Evolutionary conservation across 1,139 yeast genomes (phyloP).

Genomic region (Taphrina populina): DNA sequence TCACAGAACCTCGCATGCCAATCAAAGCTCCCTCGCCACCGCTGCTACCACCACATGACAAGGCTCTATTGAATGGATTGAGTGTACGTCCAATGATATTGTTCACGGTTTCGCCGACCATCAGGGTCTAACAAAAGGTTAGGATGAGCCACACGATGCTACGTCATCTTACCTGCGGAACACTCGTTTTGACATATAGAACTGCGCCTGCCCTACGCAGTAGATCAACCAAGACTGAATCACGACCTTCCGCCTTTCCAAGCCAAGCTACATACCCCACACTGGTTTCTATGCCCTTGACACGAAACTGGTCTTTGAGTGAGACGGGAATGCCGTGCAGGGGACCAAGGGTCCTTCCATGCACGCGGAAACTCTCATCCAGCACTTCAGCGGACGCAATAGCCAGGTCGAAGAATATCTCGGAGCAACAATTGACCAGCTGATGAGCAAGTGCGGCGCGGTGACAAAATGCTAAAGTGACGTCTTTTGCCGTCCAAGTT

Average conservation of each 20-base stretch:
- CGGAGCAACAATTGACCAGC: slow-evolving; percentile 61
- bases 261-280: slow-evolving; percentile 49
- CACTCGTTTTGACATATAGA: slow-evolving; percentile 57
- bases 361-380: slow-evolving; percentile 53
- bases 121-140: too few relatives aligned
- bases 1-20: slow-evolving; percentile 50
- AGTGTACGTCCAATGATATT: slow-evolving; percentile 49
- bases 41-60: slow-evolving; percentile 55
- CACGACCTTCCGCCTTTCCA: slow-evolving; percentile 42
- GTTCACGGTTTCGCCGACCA: slow-evolving; percentile 45
- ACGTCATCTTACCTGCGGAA: too few relatives aligned
- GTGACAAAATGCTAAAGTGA: slow-evolving; percentile 56
- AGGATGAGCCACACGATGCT: too few relatives aligned
- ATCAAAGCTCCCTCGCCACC: slow-evolving; percentile 61
- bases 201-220: slow-evolving; percentile 59
- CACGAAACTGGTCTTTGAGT: slow-evolving; percentile 68
- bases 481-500: slow-evolving; percentile 50
- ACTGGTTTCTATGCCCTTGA: slow-evolving; percentile 48
- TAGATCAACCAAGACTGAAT: slow-evolving; percentile 44
- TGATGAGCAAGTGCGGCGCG: slow-evolving; percentile 55
- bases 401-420: slow-evolving; percentile 59
- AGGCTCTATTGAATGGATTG: slow-evolving; percentile 50
- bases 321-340: slow-evolving; percentile 79
- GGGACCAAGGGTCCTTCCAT: slow-evolving; percentile 67
- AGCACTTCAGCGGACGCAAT: slow-evolving; percentile 55